Percentiles rank a stretch among this genome's conserved stretches.
These are phyloP conservation scores for Ceratocystis ficicola DNA, from an alignment of 2,329 filamentous ascomycete genomes.

Conservation along the genomic window DNA sequence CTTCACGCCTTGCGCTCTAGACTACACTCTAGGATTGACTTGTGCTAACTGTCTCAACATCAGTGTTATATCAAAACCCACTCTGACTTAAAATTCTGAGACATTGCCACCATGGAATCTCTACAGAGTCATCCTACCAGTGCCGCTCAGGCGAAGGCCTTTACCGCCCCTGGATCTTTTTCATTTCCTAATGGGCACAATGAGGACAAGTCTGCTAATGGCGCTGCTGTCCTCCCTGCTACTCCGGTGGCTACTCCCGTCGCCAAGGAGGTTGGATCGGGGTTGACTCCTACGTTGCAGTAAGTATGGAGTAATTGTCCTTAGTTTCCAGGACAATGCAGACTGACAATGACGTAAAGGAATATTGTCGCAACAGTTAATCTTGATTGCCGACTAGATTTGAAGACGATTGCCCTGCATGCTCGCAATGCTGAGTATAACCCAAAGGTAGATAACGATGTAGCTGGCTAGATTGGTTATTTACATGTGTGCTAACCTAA, in stretches of 20 bases:
- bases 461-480: not conserved
- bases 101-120: constrained; percentile 53
- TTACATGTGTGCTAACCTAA: constrained; percentile 31
- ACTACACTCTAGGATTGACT: not conserved
- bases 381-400: constrained; percentile 87
- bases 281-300: constrained; percentile 84
- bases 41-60: not conserved
- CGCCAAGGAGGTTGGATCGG: constrained; percentile 70
- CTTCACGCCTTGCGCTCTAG: no score
- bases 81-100: not conserved
- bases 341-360: constrained; percentile 51
- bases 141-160: constrained; percentile 87
- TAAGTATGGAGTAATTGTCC: constrained; percentile 53
- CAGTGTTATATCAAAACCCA: not conserved
- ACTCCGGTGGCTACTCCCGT: constrained; percentile 88
- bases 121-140: constrained; percentile 86
- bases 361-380: constrained; percentile 99
- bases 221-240: constrained; percentile 70
- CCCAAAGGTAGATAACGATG: constrained; percentile 61
- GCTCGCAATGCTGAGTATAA: constrained; percentile 98
- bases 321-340: not conserved
- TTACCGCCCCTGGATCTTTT: constrained; percentile 82
- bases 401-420: constrained; percentile 97
- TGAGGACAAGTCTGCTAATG: constrained; percentile 45
- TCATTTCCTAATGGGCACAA: constrained; percentile 78